Conservation (phyloP, 2,329 filamentous ascomycete genomes). For the Aspergillus fijiensis region DNA sequence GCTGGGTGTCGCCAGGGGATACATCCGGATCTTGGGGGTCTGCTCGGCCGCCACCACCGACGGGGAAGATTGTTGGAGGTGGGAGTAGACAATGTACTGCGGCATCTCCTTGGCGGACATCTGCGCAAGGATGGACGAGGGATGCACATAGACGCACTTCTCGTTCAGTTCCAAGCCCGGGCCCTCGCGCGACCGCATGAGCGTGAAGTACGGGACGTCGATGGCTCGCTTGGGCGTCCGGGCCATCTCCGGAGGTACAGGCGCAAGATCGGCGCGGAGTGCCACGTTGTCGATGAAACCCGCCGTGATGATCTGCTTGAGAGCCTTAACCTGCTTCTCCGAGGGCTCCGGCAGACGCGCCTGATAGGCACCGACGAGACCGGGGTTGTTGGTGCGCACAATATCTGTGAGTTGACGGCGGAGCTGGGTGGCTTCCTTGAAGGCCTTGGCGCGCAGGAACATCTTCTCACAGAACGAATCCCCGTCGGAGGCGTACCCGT, state of each 20-base stretch:
- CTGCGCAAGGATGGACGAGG: constrained; percentile 75
- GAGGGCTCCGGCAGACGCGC: constrained; percentile 59
- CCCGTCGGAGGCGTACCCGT: constrained; percentile 66
- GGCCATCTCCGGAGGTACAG: constrained; percentile 64
- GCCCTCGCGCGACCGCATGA: constrained; percentile 65
- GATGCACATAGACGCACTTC: constrained; percentile 80
- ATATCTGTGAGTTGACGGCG: constrained; percentile 80
- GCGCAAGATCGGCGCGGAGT: constrained; percentile 83
- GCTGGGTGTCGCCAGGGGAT: constrained; percentile 76
- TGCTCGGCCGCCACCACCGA: constrained; percentile 54
- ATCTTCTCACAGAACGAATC: constrained; percentile 76
- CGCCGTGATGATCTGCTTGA: constrained; percentile 88
- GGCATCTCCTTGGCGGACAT: constrained; percentile 71
- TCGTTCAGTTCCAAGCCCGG: constrained; percentile 51
- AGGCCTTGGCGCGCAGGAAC: constrained; percentile 83
- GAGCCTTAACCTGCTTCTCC: constrained; percentile 68
- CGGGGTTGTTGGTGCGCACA: constrained; percentile 69
- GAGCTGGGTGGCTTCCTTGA: constrained; percentile 82
- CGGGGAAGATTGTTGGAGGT: constrained; percentile 69
- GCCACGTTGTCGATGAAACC: constrained; percentile 95
- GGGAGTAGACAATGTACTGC: constrained; percentile 81
- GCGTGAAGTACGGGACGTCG: constrained; percentile 85
- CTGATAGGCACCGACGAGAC: constrained; percentile 40
- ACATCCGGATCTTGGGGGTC: constrained; percentile 76
- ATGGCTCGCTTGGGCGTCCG: constrained; percentile 80